Base-by-base conservation (phyloP, 164 flowering plant species). In the Malania oleifera region DNA sequence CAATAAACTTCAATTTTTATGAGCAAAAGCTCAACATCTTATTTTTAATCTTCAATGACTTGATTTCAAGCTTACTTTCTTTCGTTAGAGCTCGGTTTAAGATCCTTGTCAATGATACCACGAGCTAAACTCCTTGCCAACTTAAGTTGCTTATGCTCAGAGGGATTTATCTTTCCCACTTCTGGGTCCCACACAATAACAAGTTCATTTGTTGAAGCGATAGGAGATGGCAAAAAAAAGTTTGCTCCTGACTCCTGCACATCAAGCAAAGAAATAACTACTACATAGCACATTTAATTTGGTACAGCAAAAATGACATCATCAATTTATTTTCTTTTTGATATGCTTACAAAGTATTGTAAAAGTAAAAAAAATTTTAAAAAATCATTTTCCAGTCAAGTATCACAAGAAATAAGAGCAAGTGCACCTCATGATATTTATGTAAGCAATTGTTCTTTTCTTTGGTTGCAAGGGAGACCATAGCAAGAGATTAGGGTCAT, bases 121-220 rank as follows among this genome's bases (percentile, higher is more conserved):
- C 99, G 96, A 48, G 82, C 80, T 67, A 95, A 76, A 70, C 99
- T 91, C 70, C 99, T 86, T 1, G 96, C 96, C 39, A 95, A 75
- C 79, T 91, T 95, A 53, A 88, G 79, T 67, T 95, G 97, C 81
- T 95, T 95, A 74, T 95, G 99, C 81, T 95, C 97, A 29, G 97
- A 88, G 37, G 99, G 99, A 75, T 95, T 95, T 41, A 80, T 77
- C 69, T 76, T 91, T 59, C 97, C 97, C 48, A 95, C 77, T 74
- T 95, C 99, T 15, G 99, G 97, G 65, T 95, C 99, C 97, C 97
- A 95, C 54, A 95, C 97, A 46, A 69, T 80, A 51, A 95, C 99
- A 60, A 91, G 79, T 68, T 90, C 99, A 85, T 95, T 95, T 58
- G 93, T 82, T 63, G 96, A 84, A 72, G 91, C 81, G 49, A 95